Percentiles rank a stretch among this genome's conserved stretches.
phyloP scores from a whole-genome alignment of 352 stramenopile species.

The Pythium aquatile region DNA sequence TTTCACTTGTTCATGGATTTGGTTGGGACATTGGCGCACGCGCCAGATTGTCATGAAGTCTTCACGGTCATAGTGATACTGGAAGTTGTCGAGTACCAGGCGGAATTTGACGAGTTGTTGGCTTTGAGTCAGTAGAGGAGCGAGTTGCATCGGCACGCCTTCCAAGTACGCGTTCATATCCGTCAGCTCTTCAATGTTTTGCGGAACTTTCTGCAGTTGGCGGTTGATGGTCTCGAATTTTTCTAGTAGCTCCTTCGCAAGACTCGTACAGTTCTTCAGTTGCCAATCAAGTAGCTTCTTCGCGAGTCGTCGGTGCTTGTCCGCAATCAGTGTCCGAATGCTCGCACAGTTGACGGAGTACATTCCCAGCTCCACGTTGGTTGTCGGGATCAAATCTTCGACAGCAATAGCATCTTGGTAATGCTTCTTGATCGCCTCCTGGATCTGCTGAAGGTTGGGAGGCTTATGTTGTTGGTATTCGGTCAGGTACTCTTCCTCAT shows the following conservation, averaged over 20 bases:
- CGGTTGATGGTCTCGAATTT: slow-evolving; percentile 85
- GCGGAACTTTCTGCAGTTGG: slow-evolving; percentile 81
- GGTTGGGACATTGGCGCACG: slow-evolving; percentile 84
- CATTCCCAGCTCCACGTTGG: slow-evolving; percentile 77
- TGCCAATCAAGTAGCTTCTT: slow-evolving; percentile 79
- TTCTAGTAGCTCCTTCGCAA: slow-evolving; percentile 74
- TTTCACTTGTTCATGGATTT: slow-evolving; percentile 86
- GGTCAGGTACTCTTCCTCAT: slow-evolving; percentile 82
- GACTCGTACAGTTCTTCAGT: slow-evolving; percentile 64
- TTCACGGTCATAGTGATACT: slow-evolving; percentile 83
- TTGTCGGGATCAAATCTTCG: slow-evolving; percentile 56
- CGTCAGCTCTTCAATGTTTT: slow-evolving; percentile 92
- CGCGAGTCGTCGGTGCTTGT: slow-evolving; percentile 72
- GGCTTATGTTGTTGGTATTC: slow-evolving; percentile 76
- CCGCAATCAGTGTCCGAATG: slow-evolving; percentile 65
- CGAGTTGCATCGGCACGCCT: slow-evolving; percentile 56
- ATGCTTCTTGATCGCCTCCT: slow-evolving; percentile 79
- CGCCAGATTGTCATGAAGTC: slow-evolving; percentile 91
- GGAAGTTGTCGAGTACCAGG: slow-evolving; percentile 73
- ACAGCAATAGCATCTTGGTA: slow-evolving; percentile 54
- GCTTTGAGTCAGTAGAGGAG: slow-evolving; percentile 64
- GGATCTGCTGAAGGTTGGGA: slow-evolving; percentile 62
- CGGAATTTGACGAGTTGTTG: slow-evolving; percentile 82
- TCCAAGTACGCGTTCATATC: slow-evolving; percentile 88
- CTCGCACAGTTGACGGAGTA: slow-evolving; percentile 77